These are phyloP conservation scores for Scolecobasidium constrictum DNA, from an alignment of 2,329 filamentous ascomycete species.

Conservation along the genomic window DNA sequence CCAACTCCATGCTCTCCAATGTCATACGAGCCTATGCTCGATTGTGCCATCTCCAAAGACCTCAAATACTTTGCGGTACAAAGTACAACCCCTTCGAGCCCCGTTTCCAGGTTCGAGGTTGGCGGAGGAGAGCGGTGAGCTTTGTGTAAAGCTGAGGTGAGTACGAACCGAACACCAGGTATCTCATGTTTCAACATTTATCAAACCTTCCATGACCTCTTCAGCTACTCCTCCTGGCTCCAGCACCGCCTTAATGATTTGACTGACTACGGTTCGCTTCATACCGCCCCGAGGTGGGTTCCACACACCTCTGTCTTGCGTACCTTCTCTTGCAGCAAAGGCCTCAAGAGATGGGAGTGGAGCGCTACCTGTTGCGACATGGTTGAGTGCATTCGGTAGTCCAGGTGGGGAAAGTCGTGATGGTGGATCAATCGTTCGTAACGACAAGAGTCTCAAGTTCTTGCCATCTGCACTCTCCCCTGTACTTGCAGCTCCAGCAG, in stretches of 20 bases:
- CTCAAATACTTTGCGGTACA: no score
- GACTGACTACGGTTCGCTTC: conserved; percentile 59
- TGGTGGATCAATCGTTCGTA: conserved; percentile 39
- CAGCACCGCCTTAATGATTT: conserved; percentile 67
- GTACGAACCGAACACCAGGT: no score
- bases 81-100: no score
- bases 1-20: no score
- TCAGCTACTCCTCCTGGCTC: conserved; percentile 71
- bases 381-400: conserved; percentile 35
- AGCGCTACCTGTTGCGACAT: conserved; percentile 29
- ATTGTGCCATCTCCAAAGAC: no score
- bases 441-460: conserved; percentile 27
- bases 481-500: conserved; percentile 41
- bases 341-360: conserved; percentile 28
- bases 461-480: conserved; percentile 12
- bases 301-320: conserved; percentile 64
- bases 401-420: conserved; percentile 37
- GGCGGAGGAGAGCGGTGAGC: no score
- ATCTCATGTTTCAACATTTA: conserved; percentile 50
- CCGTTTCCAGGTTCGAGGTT: no score
- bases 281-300: conserved; percentile 74
- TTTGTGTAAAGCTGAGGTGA: no score
- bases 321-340: conserved; percentile 39
- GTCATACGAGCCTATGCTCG: no score
- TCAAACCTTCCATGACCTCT: conserved; percentile 74